These are phyloP conservation scores for Xylaria sp. DNA, from an alignment of 495 filamentous ascomycete species.

Conservation along the genomic window DNA sequence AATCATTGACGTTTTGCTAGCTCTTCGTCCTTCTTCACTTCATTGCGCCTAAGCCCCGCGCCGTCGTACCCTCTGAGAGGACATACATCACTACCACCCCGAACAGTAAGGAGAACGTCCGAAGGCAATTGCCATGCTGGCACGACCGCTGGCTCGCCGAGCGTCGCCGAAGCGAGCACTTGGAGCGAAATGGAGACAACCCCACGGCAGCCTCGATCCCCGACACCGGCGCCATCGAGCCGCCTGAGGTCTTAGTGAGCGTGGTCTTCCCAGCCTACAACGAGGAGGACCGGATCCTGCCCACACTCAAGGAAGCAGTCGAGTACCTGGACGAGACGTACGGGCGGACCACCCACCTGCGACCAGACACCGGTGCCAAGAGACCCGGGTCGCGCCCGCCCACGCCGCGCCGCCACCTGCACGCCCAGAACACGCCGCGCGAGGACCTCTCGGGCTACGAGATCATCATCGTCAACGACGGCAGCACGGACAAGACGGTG, in stretches of 20 bases:
- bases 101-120: constrained; percentile 64
- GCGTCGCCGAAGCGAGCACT: constrained; percentile 49
- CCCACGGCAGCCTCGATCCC: constrained; percentile 43
- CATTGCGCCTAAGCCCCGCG: constrained; percentile 82
- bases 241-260: constrained; percentile 66
- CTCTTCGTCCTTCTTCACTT: constrained; percentile 73
- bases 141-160: constrained; percentile 70
- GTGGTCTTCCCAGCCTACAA: constrained; percentile 97
- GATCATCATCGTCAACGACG: constrained; percentile 93
- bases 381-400: constrained; percentile 18
- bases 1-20: constrained; percentile 47
- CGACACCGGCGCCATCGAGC: constrained; percentile 50
- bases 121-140: constrained; percentile 81
- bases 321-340: constrained; percentile 80
- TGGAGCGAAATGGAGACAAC: constrained; percentile 40
- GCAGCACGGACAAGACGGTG: constrained; percentile 84
- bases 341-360: constrained; percentile 55
- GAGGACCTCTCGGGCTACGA: constrained; percentile 74
- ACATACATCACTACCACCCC: constrained; percentile 78
- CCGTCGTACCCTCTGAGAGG: constrained; percentile 78
- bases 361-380: constrained; percentile 31
- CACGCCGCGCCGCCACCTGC: constrained; percentile 27
- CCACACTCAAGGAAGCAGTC: constrained; percentile 90
- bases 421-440: constrained; percentile 39
- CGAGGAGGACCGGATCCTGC: constrained; percentile 79